phyloP scores from a whole-genome alignment of 371 early-diverging fungal genomes.

The Mortierella sp. region DNA sequence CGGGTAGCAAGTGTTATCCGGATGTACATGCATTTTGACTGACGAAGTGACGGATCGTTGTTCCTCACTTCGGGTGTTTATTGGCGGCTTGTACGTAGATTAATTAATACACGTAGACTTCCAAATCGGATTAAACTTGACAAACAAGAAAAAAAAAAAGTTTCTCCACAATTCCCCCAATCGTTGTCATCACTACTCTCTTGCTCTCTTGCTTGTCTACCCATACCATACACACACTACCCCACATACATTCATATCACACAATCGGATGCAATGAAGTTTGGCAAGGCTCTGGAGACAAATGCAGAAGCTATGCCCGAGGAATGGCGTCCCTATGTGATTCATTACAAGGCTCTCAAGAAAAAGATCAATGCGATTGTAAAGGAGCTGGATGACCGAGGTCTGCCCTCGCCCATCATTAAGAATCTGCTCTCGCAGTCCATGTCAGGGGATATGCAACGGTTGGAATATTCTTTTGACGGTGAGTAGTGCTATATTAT shows the following conservation, averaged over 20 bases:
- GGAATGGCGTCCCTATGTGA: conserved; percentile 76
- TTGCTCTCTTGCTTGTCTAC: no score
- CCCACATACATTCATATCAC: not conserved
- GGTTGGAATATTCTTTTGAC: conserved; percentile 65
- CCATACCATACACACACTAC: no score
- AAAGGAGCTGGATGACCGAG: conserved; percentile 72
- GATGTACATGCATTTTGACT: no score
- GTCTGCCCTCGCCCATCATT: conserved; percentile 62
- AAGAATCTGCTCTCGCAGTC: conserved; percentile 59
- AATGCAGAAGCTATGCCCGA: conserved; percentile 74
- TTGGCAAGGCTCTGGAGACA: conserved; percentile 76
- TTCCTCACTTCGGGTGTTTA: no score
- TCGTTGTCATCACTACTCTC: no score
- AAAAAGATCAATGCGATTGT: conserved; percentile 74
- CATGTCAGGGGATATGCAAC: conserved; percentile 44
- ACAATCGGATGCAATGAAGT: conserved; percentile 67
- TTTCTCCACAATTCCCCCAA: no score
- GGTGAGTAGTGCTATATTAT: conserved; percentile 53
- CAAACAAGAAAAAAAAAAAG: no score
- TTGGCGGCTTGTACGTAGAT: no score
- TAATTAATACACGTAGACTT: no score
- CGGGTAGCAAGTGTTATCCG: no score
- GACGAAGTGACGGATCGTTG: no score
- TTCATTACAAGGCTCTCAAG: conserved; percentile 75
- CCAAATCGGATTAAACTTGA: no score